Base-by-base conservation (phyloP, 306 rosid genomes). In the Vachellia collinsii region DNA sequence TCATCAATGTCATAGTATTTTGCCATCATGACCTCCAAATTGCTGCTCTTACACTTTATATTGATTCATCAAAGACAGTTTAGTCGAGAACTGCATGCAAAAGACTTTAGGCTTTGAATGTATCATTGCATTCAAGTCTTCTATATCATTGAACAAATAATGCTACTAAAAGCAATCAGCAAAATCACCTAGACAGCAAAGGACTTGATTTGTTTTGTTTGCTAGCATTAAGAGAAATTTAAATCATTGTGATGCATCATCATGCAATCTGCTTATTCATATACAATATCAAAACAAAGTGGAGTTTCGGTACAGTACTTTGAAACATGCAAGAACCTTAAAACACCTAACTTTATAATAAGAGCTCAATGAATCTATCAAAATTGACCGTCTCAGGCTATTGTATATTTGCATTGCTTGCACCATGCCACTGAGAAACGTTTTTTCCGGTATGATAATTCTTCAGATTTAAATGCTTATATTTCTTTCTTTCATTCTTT, bases 1-100 rank as follows among this genome's bases (percentile, higher is more conserved):
- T 93, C 99, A 77, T 90, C 91, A 75, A 93, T 81, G 83, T 93
- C 95, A 82, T 90, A 95, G 88, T 93, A 95, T 71, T 79, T 90
- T 54, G 89, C 90, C 98, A 90, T 95, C 79, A 78, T 17, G 75
- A 50, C 46, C 73, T 63, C 74, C 36, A 22, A 41, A 82, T 74
- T 71, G 76, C 64, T 72, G 61, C 83, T 76, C 79, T 39, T 43
- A 41, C 41, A 54, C 75, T 75, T 75, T 77, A 69, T 72, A 79
- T 84, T 58, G 62, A 79, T 79, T 82, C 85, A 81, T 80, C 17
- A 7, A 81, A 67, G 16, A 85, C 66, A 73, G 70, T 39, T 25
- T 69, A 65, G 56, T 70, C 77, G 65, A 56, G 34, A 67, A 46
- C 85, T 41, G 76, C 77, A 70, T 19, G 37, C 13, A 72, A n/a